Evolutionary conservation across 495 filamentous ascomycete genomes (phyloP).

Genomic region (Xylaria flabelliformis): DNA sequence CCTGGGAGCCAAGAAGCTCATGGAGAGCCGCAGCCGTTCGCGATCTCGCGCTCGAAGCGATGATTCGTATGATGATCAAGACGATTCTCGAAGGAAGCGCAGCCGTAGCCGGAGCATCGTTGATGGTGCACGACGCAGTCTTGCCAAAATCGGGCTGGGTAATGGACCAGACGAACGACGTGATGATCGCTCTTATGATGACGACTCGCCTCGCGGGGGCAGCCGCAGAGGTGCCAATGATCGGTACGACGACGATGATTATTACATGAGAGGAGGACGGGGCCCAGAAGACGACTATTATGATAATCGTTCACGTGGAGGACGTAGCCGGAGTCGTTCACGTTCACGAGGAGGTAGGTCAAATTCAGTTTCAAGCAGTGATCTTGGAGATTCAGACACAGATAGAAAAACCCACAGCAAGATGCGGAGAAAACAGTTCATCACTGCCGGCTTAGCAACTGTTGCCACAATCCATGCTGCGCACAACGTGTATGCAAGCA

Average conservation of each 20-base stretch:
- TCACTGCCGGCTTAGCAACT: conserved; percentile 82
- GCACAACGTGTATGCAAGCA: conserved; percentile 75
- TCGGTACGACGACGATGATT: conserved; percentile 61
- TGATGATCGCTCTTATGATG: conserved; percentile 47
- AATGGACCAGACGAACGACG: conserved; percentile 50
- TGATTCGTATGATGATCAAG: conserved; percentile 60
- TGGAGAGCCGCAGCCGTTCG: conserved; percentile 72
- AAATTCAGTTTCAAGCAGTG: conserved; percentile 61
- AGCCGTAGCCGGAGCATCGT: conserved; percentile 60
- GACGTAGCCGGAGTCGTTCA: conserved; percentile 43
- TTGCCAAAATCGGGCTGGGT: conserved; percentile 54
- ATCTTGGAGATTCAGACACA: conserved; percentile 76
- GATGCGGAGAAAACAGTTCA: conserved; percentile 81
- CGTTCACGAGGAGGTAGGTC: conserved; percentile 49
- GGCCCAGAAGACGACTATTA: conserved; percentile 57
- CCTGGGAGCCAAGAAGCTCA: conserved; percentile 79
- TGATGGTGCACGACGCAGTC: conserved; percentile 49
- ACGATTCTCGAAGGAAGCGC: conserved; percentile 44
- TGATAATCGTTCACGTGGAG: conserved; percentile 51
- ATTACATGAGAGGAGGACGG: conserved; percentile 55
- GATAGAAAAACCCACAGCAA: conserved; percentile 77
- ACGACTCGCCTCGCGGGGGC: conserved; percentile 38
- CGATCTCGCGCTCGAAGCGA: conserved; percentile 55
- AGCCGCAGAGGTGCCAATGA: conserved; percentile 41
- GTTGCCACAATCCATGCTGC: conserved; percentile 91